Conservation (phyloP, 495 filamentous ascomycete genomes). For the Neurospora sp. region DNA sequence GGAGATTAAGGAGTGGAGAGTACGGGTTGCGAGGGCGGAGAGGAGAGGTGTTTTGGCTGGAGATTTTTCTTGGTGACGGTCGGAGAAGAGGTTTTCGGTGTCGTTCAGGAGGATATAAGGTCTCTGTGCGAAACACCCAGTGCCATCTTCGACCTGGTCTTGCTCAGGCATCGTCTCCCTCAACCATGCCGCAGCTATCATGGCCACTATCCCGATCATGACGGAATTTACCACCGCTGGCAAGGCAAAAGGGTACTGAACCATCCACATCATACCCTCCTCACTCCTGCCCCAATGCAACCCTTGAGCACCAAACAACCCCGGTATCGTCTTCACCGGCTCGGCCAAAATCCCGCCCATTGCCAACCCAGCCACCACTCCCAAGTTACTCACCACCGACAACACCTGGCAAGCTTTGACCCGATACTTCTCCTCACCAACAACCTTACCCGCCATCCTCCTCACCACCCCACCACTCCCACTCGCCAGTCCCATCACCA, state of each 20-base stretch:
- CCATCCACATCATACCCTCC: slow-evolving; percentile 20
- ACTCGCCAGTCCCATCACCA: slow-evolving; percentile 57
- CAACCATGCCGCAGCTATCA: background rate
- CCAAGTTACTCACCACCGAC: slow-evolving; percentile 70
- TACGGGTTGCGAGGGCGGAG: slow-evolving; percentile 52
- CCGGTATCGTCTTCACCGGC: slow-evolving; percentile 53
- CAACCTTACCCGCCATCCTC: slow-evolving; percentile 67
- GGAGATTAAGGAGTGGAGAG: slow-evolving; percentile 50
- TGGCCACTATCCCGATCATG: background rate
- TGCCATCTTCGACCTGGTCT: background rate
- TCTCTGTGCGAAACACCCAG: background rate
- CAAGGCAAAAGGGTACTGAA: slow-evolving; percentile 1
- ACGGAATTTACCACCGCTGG: slow-evolving; percentile 1
- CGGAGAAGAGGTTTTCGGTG: background rate
- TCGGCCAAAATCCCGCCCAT: slow-evolving; percentile 65
- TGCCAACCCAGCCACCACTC: slow-evolving; percentile 47
- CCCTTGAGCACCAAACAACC: slow-evolving; percentile 49
- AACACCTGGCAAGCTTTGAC: slow-evolving; percentile 69
- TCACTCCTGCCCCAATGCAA: too few species aligned
- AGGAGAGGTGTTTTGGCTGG: slow-evolving; percentile 4
- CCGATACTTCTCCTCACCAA: slow-evolving; percentile 58
- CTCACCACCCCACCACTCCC: slow-evolving; percentile 75
- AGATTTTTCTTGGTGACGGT: background rate
- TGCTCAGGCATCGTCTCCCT: slow-evolving; percentile 4
- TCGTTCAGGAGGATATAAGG: background rate